Evolutionary conservation across 805 yeast genomes (phyloP).

Genomic region (Metschnikowia matae): DNA sequence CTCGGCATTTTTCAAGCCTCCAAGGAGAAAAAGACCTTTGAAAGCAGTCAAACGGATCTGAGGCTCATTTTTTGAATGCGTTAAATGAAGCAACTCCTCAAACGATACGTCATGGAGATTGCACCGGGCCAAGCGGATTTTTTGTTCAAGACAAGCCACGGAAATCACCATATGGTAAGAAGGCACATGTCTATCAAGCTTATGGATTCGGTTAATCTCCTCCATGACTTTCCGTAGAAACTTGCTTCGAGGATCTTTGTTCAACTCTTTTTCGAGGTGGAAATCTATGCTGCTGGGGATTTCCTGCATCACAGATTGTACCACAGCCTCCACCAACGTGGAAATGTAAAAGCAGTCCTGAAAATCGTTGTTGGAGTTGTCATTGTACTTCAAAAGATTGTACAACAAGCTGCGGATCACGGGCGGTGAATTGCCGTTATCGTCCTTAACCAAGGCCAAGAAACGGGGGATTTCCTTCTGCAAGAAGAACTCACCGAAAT

Average conservation of each 20-base stretch:
- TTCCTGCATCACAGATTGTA: slow-evolving; percentile 22
- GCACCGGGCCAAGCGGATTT: slow-evolving; percentile 51
- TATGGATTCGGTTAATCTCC: slow-evolving; percentile 70
- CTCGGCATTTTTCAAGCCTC: slow-evolving; percentile 67
- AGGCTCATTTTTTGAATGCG: slow-evolving; percentile 42
- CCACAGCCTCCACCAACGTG: slow-evolving; percentile 52
- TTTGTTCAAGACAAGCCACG: slow-evolving; percentile 52
- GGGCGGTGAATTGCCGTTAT: slow-evolving; percentile 55
- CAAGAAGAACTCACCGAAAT: slow-evolving; percentile 63
- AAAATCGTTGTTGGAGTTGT: slow-evolving; percentile 73
- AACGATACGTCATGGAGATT: slow-evolving; percentile 52
- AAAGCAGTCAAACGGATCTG: slow-evolving; percentile 67
- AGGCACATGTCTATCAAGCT: slow-evolving; percentile 85
- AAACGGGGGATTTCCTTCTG: slow-evolving; percentile 66
- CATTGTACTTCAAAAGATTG: slow-evolving; percentile 75
- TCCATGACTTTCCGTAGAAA: slow-evolving; percentile 36
- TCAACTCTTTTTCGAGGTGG: slow-evolving; percentile 8
- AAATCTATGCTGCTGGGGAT: slow-evolving; percentile 17
- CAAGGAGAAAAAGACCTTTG: slow-evolving; percentile 62
- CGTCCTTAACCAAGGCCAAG: slow-evolving; percentile 57
- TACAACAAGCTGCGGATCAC: slow-evolving; percentile 60
- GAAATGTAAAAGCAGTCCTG: slow-evolving; percentile 68
- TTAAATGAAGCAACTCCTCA: slow-evolving; percentile 52
- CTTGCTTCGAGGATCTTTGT: slow-evolving; percentile 3
- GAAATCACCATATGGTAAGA: slow-evolving; percentile 59